Base-by-base conservation (phyloP, 2,329 filamentous ascomycete species). In the Ceratocystis colombiana region DNA sequence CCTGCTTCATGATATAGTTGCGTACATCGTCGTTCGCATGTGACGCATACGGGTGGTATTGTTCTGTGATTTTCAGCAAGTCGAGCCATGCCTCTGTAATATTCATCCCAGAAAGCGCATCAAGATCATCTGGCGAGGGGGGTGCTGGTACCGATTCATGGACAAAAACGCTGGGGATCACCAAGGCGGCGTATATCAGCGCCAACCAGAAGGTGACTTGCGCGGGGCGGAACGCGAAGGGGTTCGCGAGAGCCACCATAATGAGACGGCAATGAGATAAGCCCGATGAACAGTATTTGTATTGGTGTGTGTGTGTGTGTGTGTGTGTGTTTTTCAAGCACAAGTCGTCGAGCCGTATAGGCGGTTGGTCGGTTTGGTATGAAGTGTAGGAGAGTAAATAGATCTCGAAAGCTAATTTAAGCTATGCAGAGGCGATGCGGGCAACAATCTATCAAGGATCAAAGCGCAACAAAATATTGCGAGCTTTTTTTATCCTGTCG, bases 31-130 rank as follows among this genome's bases (percentile, higher is more conserved):
- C 92, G 73, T 96, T 97, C 68, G 84, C 80, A 68, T 81, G 86
- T 70, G 88, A 92, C 76, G 96, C 96, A 78, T 90, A 96, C 0
- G 94, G 93, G 73, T 96, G 94, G 73, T 88, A 94, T 1, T 81
- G 80, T 69, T 80, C 80, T 44, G 88, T 93, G 62, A 99, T 80
- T 66, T 80, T 78, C 68, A 90, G 84, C 41, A 99, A 79, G 73
- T 97, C 92, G 12, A 80, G 76, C 92, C 92, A 97, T 46, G 93
- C 90, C 76, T 95, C 86, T 1, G 87, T 88, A 64, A 97, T 77
- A 72, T 96, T 90, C 72, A 95, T 77, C 20, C 90, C 91, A 7
- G 78, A 72, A 46, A 82, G 82, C 5, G 77, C 77, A 8, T 76
- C 78, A 48, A 81, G 78, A 46, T 79, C 78, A 2, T 73, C 76